phyloP scores from a whole-genome alignment of 805 yeast species.

The Metschnikowia reukaufii region DNA sequence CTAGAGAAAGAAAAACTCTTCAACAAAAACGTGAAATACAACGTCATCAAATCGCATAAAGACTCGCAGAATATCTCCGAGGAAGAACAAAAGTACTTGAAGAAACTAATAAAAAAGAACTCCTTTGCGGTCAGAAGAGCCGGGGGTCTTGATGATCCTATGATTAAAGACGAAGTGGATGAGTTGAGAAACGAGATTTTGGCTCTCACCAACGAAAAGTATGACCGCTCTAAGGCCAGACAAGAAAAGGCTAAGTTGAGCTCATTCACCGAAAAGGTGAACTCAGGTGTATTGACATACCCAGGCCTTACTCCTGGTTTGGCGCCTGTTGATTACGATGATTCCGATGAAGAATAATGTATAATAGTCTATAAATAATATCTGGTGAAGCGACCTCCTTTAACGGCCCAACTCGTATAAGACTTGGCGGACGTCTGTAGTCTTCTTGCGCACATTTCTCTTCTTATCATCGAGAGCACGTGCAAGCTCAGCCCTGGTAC shows the following conservation, averaged over 20 bases:
- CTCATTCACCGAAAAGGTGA: constrained; percentile 39
- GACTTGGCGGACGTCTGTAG: constrained; percentile 77
- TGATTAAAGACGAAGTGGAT: constrained; percentile 31
- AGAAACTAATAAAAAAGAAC: constrained; percentile 39
- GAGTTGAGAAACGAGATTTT: constrained; percentile 30
- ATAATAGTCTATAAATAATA: constrained; percentile 16
- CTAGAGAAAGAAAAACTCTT: constrained; percentile 32
- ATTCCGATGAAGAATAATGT: constrained; percentile 25
- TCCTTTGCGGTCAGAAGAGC: constrained; percentile 30
- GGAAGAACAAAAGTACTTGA: constrained; percentile 40
- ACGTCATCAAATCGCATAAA: constrained; percentile 37
- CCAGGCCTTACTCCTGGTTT: constrained; percentile 83
- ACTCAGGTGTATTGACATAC: constrained; percentile 44
- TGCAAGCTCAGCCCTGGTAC: constrained; percentile 48
- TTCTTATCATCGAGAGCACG: constrained; percentile 68
- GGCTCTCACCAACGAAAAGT: constrained; percentile 22
- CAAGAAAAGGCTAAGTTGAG: constrained; percentile 20
- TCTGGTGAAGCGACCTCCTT: constrained; percentile 2
- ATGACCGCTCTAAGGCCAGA: constrained; percentile 27
- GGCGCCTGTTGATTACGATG: constrained; percentile 67
- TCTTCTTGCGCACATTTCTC: constrained; percentile 71
- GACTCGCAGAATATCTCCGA: constrained; percentile 23
- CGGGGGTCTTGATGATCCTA: constrained; percentile 33
- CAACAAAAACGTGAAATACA: constrained; percentile 37
- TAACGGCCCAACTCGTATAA: constrained; percentile 52